These are phyloP conservation scores for Aquilaria malaccensis DNA, from an alignment of 345 rosid species.

Conservation along the genomic window DNA sequence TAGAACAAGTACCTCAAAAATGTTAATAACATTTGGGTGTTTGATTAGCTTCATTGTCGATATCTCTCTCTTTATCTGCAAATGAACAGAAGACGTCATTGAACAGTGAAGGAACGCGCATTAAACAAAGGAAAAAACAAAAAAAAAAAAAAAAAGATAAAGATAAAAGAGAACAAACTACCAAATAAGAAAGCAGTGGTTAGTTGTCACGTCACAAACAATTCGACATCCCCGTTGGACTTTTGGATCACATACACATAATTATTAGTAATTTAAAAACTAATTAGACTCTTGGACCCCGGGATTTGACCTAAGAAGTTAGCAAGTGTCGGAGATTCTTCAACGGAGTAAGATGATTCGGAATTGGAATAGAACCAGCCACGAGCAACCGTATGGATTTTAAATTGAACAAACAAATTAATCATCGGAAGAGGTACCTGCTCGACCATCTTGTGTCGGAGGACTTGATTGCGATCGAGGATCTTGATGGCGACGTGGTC, in stretches of 20 bases:
- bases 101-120: too few species aligned
- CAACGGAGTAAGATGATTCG: too few species aligned
- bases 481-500: conserved; percentile 64
- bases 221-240: too few species aligned
- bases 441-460: conserved; percentile 56
- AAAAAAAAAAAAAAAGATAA: not conserved
- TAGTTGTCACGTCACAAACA: too few species aligned
- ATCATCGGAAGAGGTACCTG: conserved; percentile 29
- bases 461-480: conserved; percentile 56
- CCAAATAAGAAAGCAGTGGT: too few species aligned
- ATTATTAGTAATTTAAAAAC: too few species aligned
- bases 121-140: not conserved
- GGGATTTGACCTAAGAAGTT: too few species aligned
- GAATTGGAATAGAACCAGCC: too few species aligned
- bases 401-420: not conserved
- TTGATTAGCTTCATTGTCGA: conserved; percentile 86
- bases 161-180: too few species aligned
- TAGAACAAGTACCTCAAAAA: conserved; percentile 49
- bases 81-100: not conserved
- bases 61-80: conserved; percentile 77
- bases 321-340: too few species aligned
- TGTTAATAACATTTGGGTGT: conserved; percentile 75
- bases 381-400: not conserved
- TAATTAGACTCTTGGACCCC: too few species aligned
- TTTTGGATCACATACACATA: too few species aligned